A percentile compares a stretch with the other conserved stretches of the same genome.
Evolutionary conservation across 2,329 filamentous ascomycete genomes (phyloP).

Genomic region (Tympanopsis confertula): DNA sequence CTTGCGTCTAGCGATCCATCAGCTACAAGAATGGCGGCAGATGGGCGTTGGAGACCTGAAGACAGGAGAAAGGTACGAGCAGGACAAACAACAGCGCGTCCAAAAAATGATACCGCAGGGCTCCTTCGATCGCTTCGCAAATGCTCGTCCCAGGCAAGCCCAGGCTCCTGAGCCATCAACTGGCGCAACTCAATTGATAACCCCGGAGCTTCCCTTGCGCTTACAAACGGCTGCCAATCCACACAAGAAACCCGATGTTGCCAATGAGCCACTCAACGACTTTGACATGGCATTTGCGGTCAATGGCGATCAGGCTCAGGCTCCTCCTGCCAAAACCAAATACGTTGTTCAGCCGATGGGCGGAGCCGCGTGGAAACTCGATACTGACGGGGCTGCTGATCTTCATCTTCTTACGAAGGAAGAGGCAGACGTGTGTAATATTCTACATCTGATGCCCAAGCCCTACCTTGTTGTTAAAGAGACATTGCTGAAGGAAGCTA

Average conservation of each 20-base stretch:
- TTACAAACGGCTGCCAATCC: neutral
- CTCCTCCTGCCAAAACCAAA: conserved; percentile 33
- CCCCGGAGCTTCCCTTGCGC: neutral
- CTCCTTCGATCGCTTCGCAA: conserved; percentile 69
- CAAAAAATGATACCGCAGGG: conserved; percentile 63
- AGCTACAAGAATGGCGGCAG: conserved; percentile 87
- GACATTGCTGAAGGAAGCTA: conserved; percentile 76
- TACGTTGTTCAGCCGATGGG: conserved; percentile 43
- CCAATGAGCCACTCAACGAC: neutral
- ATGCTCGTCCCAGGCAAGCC: conserved; percentile 60
- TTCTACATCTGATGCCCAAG: conserved; percentile 78
- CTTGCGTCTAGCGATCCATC: conserved; percentile 74
- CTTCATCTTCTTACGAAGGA: conserved; percentile 75
- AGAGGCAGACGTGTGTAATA: conserved; percentile 76
- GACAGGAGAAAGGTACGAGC: conserved; percentile 83
- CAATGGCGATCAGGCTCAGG: conserved; percentile 14
- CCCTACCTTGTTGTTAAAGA: conserved; percentile 93
- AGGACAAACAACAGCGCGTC: conserved; percentile 68
- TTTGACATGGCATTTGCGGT: neutral
- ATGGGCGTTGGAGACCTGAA: conserved; percentile 75
- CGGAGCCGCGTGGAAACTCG: conserved; percentile 53
- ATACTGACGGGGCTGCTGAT: conserved; percentile 68
- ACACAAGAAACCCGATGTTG: neutral
- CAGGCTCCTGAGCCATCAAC: conserved; percentile 26
- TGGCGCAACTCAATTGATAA: neutral